Conservation (phyloP, 1,284 basidiomycete species). For the Rhodotorula sp. region DNA sequence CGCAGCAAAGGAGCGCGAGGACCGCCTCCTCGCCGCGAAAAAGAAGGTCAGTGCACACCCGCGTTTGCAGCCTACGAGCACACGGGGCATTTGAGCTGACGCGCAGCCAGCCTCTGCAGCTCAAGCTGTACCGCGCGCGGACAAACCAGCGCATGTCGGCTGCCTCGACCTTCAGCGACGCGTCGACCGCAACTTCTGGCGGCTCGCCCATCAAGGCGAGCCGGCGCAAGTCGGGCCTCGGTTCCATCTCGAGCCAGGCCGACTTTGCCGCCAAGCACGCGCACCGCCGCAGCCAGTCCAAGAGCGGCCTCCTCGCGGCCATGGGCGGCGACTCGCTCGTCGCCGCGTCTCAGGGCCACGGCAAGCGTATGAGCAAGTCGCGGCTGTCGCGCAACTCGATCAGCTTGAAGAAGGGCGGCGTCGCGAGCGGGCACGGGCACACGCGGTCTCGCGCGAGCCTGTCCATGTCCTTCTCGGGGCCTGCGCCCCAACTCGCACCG, state of each 20-base stretch:
- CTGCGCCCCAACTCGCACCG: not conserved
- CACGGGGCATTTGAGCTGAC: not conserved
- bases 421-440: constrained; percentile 30
- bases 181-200: not conserved
- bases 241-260: constrained; percentile 20
- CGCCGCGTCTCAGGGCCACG: not conserved
- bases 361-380: constrained; percentile 24
- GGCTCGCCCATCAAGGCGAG: constrained; percentile 11
- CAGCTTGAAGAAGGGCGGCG: constrained; percentile 15
- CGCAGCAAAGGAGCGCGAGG: constrained; percentile 39
- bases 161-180: constrained; percentile 8
- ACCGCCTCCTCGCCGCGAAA: constrained; percentile 39
- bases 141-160: constrained; percentile 34
- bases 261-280: constrained; percentile 20
- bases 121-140: constrained; percentile 39
- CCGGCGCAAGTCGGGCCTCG: constrained; percentile 14
- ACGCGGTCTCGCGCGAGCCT: constrained; percentile 37
- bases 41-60: constrained; percentile 36
- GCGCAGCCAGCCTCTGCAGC: constrained; percentile 9
- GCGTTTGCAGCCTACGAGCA: not conserved
- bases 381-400: constrained; percentile 33
- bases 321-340: constrained; percentile 16
- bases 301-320: constrained; percentile 24
- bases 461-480: constrained; percentile 39
- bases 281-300: constrained; percentile 37